Evolutionary conservation across 805 yeast genomes (phyloP), one percentile per base, ranked within the genome.

Genomic region (Pichia ethanolica): DNA sequence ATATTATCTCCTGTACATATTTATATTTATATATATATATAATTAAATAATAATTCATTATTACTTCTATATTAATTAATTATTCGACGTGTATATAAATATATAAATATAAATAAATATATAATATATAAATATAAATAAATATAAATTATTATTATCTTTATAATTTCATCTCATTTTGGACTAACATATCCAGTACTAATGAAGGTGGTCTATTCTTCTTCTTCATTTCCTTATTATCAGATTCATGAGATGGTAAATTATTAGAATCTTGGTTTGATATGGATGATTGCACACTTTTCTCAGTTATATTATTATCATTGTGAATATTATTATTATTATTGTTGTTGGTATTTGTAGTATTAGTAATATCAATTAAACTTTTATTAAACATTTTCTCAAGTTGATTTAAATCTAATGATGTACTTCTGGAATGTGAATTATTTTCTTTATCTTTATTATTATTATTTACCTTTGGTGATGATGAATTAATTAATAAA

Each of bases 191-290:
- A 37, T 72, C 74, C 42, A 72, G 58, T 33, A 63, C 54, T 47
- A 67, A 63, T 46, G 73, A 69, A 25, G 77, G 77, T 3, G 73
- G 72, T 52, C 74, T 56, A 7, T 54, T 48, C 37, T 42, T 52
- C 47, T 45, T 44, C 35, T 39, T 49, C 8, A 11, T 7, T 30
- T 39, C 42, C 7, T 27, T 14, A 7, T 30, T 25, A 13, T 14
- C 13, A 25, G 27, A 10, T 42, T 13, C 4, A 7, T 20, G 20
- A 5, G 37, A 6, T 25, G 40, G n/a, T n/a, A 5, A 5, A 32
- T 32, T 32, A 34, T 34, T 34, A 38, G 27, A 38, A 13, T 20
- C 40, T 38, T 20, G 20, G 20, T 3, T 20, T 20, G 20, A 20
- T 20, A 20, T 20, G 20, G 20, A 20, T 20, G 20, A 20, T 20